Percentiles rank a stretch among this genome's conserved stretches.
These are phyloP conservation scores for Ogataea pini DNA, from an alignment of 805 yeast genomes.

Conservation along the genomic window DNA sequence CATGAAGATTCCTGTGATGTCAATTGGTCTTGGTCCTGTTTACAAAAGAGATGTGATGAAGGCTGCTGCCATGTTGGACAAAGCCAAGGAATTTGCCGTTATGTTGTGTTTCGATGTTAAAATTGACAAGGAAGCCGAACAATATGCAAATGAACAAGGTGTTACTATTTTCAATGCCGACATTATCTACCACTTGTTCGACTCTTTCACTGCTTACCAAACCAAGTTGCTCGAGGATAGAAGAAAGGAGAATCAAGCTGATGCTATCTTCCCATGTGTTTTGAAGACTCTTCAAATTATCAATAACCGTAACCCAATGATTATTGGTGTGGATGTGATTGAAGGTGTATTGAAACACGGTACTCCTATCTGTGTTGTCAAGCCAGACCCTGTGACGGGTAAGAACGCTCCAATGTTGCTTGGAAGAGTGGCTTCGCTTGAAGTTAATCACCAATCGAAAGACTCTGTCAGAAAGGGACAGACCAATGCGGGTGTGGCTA, in stretches of 20 bases:
- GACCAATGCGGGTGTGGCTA: slow-evolving; percentile 97
- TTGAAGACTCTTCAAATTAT: slow-evolving; percentile 92
- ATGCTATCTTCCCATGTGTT: slow-evolving; percentile 94
- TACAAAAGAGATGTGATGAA: slow-evolving; percentile 98
- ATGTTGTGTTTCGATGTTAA: slow-evolving; percentile 98
- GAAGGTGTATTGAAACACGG: slow-evolving; percentile 91
- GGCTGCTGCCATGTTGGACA: slow-evolving; percentile 94
- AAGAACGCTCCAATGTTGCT: slow-evolving; percentile 67
- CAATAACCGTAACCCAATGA: slow-evolving; percentile 98
- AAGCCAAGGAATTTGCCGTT: slow-evolving; percentile 93
- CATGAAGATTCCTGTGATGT: slow-evolving; percentile 99
- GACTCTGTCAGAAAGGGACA: slow-evolving; percentile 88
- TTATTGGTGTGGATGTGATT: slow-evolving; percentile 94
- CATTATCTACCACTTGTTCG: slow-evolving; percentile 94
- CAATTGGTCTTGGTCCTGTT: slow-evolving; percentile 97
- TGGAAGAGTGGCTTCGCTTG: slow-evolving; percentile 91
- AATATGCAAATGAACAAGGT: slow-evolving; percentile 92
- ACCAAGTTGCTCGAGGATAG: slow-evolving; percentile 82
- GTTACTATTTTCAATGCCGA: slow-evolving; percentile 94
- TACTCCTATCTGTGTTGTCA: slow-evolving; percentile 94
- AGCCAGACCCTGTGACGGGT: slow-evolving; percentile 81
- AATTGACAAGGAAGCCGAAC: slow-evolving; percentile 97
- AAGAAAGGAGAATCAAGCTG: slow-evolving; percentile 83
- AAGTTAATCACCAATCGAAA: slow-evolving; percentile 88
- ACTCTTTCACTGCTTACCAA: slow-evolving; percentile 91